Evolutionary conservation across 78 protist genomes (phyloP).

Genomic region (Dictyostelium capitatum): DNA sequence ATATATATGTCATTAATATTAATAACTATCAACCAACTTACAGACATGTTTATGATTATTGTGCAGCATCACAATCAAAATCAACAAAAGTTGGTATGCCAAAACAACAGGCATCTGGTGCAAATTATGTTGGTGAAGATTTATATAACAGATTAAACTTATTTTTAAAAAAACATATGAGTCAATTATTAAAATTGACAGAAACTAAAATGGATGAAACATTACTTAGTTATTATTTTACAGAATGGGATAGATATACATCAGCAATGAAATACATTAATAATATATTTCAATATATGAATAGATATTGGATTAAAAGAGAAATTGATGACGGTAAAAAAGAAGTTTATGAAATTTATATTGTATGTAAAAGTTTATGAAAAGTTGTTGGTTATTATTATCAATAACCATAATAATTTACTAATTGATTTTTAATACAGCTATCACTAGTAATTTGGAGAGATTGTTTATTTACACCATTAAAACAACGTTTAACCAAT

Average conservation of each 20-base stretch:
- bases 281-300: conserved; percentile 86
- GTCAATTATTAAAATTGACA: conserved; percentile 63
- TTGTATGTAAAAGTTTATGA: conserved; percentile 71
- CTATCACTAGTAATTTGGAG: conserved; percentile 88
- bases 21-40: background rate
- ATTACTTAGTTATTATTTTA: conserved; percentile 58
- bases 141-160: conserved; percentile 66
- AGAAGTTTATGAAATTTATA: conserved; percentile 83
- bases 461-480: conserved; percentile 81
- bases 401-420: too few relatives aligned
- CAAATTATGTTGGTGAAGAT: conserved; percentile 88
- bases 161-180: conserved; percentile 77
- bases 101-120: conserved; percentile 74
- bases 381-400: too few relatives aligned
- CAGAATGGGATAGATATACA: conserved; percentile 87
- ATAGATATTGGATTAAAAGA: conserved; percentile 90
- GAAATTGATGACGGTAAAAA: conserved; percentile 84
- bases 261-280: conserved; percentile 81
- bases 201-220: conserved; percentile 80
- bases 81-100: conserved; percentile 19
- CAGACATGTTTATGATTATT: conserved; percentile 86
- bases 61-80: conserved; percentile 84
- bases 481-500: conserved; percentile 77
- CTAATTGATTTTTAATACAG: too few relatives aligned
- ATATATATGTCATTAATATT: background rate